Percentiles rank a stretch among this genome's conserved stretches.
Evolutionary conservation across 371 early-diverging fungal genomes (phyloP).

Genomic region (Thermomucor indicae-seudaticae): DNA sequence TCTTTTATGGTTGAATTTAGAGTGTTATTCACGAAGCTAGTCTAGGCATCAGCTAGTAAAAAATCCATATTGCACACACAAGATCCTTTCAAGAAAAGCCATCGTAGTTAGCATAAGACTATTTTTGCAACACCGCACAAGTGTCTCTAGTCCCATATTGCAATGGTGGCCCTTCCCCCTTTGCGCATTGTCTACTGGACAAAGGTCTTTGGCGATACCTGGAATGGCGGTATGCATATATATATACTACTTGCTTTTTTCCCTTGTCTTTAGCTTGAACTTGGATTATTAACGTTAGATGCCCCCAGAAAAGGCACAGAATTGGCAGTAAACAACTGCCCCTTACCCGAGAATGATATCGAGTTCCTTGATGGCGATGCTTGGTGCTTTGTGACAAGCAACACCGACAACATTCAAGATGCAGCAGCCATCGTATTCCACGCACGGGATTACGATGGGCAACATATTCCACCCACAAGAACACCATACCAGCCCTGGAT

Average conservation of each 20-base stretch:
- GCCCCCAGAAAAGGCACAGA: too few species aligned
- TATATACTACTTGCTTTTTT: not conserved
- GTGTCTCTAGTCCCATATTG: too few species aligned
- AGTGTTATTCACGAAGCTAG: too few species aligned
- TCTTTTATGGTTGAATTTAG: too few species aligned
- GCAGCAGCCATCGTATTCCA: conserved; percentile 32
- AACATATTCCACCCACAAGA: not conserved
- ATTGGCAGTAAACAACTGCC: conserved; percentile 2
- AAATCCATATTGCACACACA: too few species aligned
- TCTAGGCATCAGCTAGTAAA: too few species aligned
- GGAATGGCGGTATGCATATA: conserved; percentile 12
- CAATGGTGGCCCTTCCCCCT: conserved; percentile 16
- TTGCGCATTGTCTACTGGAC: conserved; percentile 33
- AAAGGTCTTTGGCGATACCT: conserved; percentile 15
- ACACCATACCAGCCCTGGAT: conserved; percentile 25
- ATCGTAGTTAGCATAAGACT: too few species aligned
- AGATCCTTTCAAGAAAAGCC: too few species aligned
- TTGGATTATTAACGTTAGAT: too few species aligned
- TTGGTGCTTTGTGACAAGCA: conserved; percentile 32
- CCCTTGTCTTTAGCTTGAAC: not conserved
- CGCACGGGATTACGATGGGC: conserved; percentile 22
- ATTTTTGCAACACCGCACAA: too few species aligned
- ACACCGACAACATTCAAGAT: conserved; percentile 8
- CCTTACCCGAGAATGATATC: not conserved
- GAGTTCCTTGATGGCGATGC: not conserved